These are phyloP conservation scores for Phytophthora foliorum DNA, from an alignment of 352 stramenopile species.

Conservation along the genomic window DNA sequence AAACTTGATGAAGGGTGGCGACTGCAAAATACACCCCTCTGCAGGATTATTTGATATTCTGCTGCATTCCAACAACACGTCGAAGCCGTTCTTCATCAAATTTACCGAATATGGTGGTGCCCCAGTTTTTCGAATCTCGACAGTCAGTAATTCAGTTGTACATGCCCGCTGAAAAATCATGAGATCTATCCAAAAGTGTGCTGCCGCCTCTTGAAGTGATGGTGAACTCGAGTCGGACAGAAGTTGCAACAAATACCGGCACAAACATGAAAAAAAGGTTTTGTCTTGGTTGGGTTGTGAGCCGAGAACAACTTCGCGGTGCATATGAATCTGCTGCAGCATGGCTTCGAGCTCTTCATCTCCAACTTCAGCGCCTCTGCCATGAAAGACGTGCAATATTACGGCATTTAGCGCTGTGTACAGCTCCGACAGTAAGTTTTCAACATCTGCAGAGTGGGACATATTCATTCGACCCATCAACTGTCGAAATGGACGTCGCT, in stretches of 20 bases:
- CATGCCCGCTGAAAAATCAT: slow-evolving; percentile 66
- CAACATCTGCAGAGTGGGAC: slow-evolving; percentile 60
- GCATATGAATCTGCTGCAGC: slow-evolving; percentile 63
- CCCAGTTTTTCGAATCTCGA: slow-evolving; percentile 67
- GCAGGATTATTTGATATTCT: slow-evolving; percentile 10
- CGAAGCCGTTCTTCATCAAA: slow-evolving; percentile 84
- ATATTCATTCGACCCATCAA: slow-evolving; percentile 59
- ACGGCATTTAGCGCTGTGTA: slow-evolving; percentile 64
- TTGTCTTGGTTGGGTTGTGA: slow-evolving; percentile 66
- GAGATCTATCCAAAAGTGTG: slow-evolving; percentile 75
- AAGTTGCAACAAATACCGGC: slow-evolving; percentile 69
- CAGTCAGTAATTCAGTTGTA: slow-evolving; percentile 64
- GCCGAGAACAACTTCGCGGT: slow-evolving; percentile 69
- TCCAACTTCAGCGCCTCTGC: slow-evolving; percentile 56
- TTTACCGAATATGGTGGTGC: slow-evolving; percentile 73
- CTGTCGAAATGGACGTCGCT: slow-evolving; percentile 52
- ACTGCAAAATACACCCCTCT: slow-evolving; percentile 23
- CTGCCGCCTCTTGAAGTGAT: slow-evolving; percentile 58
- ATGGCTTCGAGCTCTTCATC: slow-evolving; percentile 63
- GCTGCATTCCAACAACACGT: slow-evolving; percentile 56
- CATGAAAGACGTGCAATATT: slow-evolving; percentile 70
- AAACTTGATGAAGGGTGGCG: slow-evolving; percentile 53
- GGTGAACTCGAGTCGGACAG: slow-evolving; percentile 42
- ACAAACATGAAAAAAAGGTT: slow-evolving; percentile 72
- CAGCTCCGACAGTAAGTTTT: slow-evolving; percentile 59